Percentiles rank a stretch among this genome's conserved stretches.
phyloP scores from a whole-genome alignment of 352 stramenopile genomes.

The Sclerospora graminicola region DNA sequence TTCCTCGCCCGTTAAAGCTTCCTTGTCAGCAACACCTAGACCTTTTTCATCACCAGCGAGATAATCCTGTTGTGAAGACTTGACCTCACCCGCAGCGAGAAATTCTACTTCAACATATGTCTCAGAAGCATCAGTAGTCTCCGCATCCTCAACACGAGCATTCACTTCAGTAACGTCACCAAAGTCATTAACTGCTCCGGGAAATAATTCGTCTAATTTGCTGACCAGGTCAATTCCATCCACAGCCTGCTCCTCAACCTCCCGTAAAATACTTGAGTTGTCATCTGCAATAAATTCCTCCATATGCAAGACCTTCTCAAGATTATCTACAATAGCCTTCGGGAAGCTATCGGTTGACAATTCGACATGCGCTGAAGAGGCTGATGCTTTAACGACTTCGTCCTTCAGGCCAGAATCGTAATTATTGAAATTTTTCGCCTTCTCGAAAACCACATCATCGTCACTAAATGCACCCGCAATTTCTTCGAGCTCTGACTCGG shows the following conservation, averaged over 20 bases:
- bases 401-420: background rate
- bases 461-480: background rate
- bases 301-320: too few species aligned
- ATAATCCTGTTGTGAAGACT: background rate
- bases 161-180: background rate
- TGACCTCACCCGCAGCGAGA: background rate
- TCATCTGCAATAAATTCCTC: background rate
- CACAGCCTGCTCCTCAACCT: conserved; percentile 3
- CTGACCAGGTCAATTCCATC: conserved; percentile 2
- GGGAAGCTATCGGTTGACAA: background rate
- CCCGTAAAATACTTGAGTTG: background rate
- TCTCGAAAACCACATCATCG: background rate
- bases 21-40: background rate
- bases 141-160: conserved; percentile 1
- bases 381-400: too few species aligned
- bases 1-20: background rate
- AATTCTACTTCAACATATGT: background rate
- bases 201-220: conserved; percentile 4
- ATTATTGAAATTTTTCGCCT: background rate
- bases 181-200: conserved; percentile 9
- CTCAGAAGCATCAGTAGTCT: background rate
- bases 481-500: conserved; percentile 4
- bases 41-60: conserved; percentile 1
- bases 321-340: too few species aligned
- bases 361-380: background rate